phyloP scores from a whole-genome alignment of 78 protist species.

The slime mould (Dictyostelium discoideum) region dicty_2.7 NC_007091.3:3427001-3427500 shows the following conservation, averaged over 20 bases:
- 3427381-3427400: neutral
- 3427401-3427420: neutral
- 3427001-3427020: slow-evolving; percentile 10
- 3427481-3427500: slow-evolving; percentile 6
- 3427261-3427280: slow-evolving; percentile 26
- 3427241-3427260: slow-evolving; percentile 10
- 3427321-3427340: neutral
- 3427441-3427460: neutral
- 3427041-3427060: neutral
- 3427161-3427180: too few relatives aligned
- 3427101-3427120: slow-evolving; percentile 24
- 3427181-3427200: neutral
- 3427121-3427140: neutral
- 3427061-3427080: slow-evolving; percentile 22
- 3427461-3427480: slow-evolving; percentile 4
- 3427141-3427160: too few relatives aligned
- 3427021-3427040: neutral
- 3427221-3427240: slow-evolving; percentile 21
- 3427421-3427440: neutral
- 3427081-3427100: slow-evolving; percentile 21
- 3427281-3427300: slow-evolving; percentile 3
- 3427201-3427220: slow-evolving; percentile 1
- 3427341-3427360: neutral
- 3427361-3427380: neutral
- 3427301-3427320: neutral